Evolutionary conservation across 2,329 filamentous ascomycete species (phyloP), one percentile per base, ranked within the genome.

Genomic region (Trichoderma oligosporum): DNA sequence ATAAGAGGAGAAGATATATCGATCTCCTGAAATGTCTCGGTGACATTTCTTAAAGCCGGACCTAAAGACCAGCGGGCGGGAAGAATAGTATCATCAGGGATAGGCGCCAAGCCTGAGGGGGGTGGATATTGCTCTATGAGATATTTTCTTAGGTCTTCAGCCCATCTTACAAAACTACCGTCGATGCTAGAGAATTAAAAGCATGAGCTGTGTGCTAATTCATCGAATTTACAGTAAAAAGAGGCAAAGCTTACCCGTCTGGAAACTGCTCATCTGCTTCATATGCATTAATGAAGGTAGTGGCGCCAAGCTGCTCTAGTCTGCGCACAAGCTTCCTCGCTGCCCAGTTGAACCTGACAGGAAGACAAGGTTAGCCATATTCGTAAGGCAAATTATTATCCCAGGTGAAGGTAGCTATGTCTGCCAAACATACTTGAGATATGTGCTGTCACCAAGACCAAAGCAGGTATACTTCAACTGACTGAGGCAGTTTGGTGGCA

Each of bases 231-330:
- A 12, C 12, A 2, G 2, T 18, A 4, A 8, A 6, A 3, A 1
- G 2, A 8, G 8, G 12, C 2, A 6, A 9, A n/a, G 75, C 82
- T 64, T 75, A 94, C 86, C 93, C 92, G 73, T 97, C 92, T 24
- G 90, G 84, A 76, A 97, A 91, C 69, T 95, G 90, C 65, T 97
- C 92, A 68, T 99, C 94, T 20, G 87, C 91, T 72, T 99, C 94
- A 11, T 90, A 94, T 35, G 86, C 79, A 38, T 87, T 83, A 65
- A 88, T 88, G 61, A 94, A 83, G 46, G 90, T 82, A 39, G 79
- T 79, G 2, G 90, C 94, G 1, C 93, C 93, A 0, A 99, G 82
- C 69, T 96, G 91, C 35, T 86, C 71, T 31, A 99, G 77, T 14
- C 94, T 84, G 65, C 91, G 93, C 66, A 91, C 85, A 44, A 99